phyloP scores from a whole-genome alignment of 331 rosid genomes.

The Stylosanthes scabra region DNA sequence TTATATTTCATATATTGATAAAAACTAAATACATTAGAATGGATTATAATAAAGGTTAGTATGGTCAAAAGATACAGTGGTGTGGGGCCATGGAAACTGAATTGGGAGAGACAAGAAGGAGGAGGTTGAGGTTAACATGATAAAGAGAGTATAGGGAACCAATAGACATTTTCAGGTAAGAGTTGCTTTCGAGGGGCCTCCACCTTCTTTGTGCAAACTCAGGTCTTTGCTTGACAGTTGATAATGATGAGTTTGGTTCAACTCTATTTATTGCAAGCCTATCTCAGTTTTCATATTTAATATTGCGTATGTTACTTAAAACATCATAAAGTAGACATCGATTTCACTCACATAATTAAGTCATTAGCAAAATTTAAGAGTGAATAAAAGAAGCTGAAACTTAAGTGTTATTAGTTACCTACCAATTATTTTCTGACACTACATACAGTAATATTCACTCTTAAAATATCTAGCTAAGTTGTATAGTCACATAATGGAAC shows the following conservation, averaged over 20 bases:
- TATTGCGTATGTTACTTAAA: too few relatives aligned
- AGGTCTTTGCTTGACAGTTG: constrained; percentile 24
- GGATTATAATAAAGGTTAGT: too few relatives aligned
- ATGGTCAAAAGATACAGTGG: constrained; percentile 55
- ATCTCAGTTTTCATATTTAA: neutral
- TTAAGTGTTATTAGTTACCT: too few relatives aligned
- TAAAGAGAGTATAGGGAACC: constrained; percentile 22
- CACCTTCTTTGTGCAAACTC: constrained; percentile 43
- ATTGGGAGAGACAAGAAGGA: constrained; percentile 43
- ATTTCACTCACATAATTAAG: neutral
- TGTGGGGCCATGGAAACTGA: constrained; percentile 51
- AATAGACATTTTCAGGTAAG: constrained; percentile 34
- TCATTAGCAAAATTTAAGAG: too few relatives aligned
- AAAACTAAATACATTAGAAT: too few relatives aligned
- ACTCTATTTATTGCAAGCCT: neutral
- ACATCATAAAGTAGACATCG: too few relatives aligned
- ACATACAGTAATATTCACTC: too few relatives aligned
- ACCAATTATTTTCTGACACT: too few relatives aligned
- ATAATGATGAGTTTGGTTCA: neutral
- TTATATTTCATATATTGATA: too few relatives aligned
- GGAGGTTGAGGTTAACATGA: constrained; percentile 42
- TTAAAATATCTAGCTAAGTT: too few relatives aligned
- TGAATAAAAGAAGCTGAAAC: too few relatives aligned
- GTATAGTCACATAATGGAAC: too few relatives aligned
- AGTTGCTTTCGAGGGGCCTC: constrained; percentile 69